Conservation (phyloP, 202 grass and related monocot genomes). For the Panicum virgatum region DNA sequence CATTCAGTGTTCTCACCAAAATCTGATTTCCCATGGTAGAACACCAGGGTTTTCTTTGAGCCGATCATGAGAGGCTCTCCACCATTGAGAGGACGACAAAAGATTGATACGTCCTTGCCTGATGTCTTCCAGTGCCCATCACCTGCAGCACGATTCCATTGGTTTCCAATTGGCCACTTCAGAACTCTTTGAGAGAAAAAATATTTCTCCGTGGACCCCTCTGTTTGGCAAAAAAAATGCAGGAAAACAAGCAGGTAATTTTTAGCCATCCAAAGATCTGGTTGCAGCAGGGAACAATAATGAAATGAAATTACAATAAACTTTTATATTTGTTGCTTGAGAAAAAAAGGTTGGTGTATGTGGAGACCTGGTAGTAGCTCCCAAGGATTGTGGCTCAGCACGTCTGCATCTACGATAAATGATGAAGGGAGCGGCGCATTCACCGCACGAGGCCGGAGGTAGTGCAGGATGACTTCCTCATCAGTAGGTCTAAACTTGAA, state of each 20-base stretch:
- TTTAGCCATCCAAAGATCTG: background rate
- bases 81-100: background rate
- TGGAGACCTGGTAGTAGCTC: background rate
- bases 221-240: background rate
- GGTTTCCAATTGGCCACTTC: background rate
- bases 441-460: background rate
- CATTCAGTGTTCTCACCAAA: slow-evolving; percentile 8
- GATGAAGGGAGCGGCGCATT: background rate
- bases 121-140: slow-evolving; percentile 11
- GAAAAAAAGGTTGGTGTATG: background rate
- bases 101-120: background rate
- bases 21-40: slow-evolving; percentile 19
- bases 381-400: background rate
- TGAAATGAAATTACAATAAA: background rate
- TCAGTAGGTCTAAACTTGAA: background rate
- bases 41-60: slow-evolving; percentile 10
- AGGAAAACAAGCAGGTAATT: background rate
- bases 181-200: background rate
- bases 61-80: background rate
- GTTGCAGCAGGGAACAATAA: background rate
- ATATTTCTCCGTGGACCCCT: background rate
- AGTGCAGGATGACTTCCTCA: background rate
- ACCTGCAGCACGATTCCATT: background rate
- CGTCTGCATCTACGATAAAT: background rate
- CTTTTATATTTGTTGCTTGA: background rate